Evolutionary conservation across 345 rosid genomes (phyloP).

Genomic region (Boechera stricta): DNA sequence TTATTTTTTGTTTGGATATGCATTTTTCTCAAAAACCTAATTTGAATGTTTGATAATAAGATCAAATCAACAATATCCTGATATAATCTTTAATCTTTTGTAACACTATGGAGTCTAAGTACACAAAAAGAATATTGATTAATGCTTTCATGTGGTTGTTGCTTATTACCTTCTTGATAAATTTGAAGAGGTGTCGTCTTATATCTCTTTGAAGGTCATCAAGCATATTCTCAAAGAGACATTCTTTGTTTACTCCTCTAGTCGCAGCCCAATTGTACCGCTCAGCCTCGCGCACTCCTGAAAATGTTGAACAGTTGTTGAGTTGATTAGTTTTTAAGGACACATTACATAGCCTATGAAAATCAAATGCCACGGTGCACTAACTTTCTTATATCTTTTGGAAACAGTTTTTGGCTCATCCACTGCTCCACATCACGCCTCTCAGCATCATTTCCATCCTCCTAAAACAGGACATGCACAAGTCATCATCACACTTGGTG

Average conservation of each 20-base stretch:
- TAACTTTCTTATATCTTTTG: slow-evolving; percentile 64
- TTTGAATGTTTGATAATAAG: too few relatives aligned
- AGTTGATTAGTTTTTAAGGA: not conserved
- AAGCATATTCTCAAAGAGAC: slow-evolving; percentile 67
- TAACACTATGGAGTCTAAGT: not conserved
- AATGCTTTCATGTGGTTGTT: not conserved
- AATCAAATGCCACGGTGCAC: not conserved
- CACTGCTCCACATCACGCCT: slow-evolving; percentile 84
- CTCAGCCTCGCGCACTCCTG: slow-evolving; percentile 64
- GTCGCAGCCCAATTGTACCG: slow-evolving; percentile 77
- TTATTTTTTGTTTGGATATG: too few relatives aligned
- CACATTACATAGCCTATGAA: not conserved
- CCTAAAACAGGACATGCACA: slow-evolving; percentile 47
- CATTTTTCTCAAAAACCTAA: too few relatives aligned
- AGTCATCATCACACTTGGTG: slow-evolving; percentile 1
- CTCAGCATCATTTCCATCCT: slow-evolving; percentile 79
- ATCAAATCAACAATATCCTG: too few relatives aligned
- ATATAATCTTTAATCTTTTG: not conserved
- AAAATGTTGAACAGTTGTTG: not conserved
- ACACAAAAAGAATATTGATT: not conserved
- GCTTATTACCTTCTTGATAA: slow-evolving; percentile 61
- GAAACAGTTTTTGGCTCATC: slow-evolving; percentile 84
- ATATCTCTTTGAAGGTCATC: slow-evolving; percentile 84
- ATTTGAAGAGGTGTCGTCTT: slow-evolving; percentile 76
- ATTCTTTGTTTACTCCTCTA: slow-evolving; percentile 76